Evolutionary conservation across 2,329 filamentous ascomycete genomes (phyloP).

Genomic region (Talaromyces sp.): DNA sequence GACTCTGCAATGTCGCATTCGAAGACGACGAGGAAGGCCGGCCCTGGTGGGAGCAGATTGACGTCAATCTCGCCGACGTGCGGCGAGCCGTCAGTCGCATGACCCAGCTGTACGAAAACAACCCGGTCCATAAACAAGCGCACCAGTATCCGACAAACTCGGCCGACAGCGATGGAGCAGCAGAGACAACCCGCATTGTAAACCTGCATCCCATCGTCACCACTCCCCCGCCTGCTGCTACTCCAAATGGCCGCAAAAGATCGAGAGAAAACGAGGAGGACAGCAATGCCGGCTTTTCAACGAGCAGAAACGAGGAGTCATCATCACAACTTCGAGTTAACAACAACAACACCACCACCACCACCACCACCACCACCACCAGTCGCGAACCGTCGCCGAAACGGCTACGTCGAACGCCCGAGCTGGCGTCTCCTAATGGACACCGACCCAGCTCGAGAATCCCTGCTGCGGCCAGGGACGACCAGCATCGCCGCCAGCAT

Average conservation of each 20-base stretch:
- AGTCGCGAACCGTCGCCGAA: constrained; percentile 28
- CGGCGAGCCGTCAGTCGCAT: constrained; percentile 70
- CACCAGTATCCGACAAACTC: constrained; percentile 38
- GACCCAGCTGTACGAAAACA: constrained; percentile 49
- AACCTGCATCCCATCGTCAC: constrained; percentile 26
- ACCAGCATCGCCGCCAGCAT: constrained; percentile 15
- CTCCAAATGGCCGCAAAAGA: constrained; percentile 31
- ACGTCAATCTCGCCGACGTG: constrained; percentile 66
- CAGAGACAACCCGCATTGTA: constrained; percentile 33
- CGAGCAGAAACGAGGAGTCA: constrained; percentile 2
- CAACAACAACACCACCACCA: constrained; percentile 1
- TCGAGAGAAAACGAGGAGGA: constrained; percentile 29
- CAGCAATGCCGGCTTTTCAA: not conserved
- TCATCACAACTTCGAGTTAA: constrained; percentile 7
- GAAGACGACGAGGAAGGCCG: constrained; percentile 66
- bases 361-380: not conserved
- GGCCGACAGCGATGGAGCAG: constrained; percentile 25
- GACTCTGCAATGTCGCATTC: constrained; percentile 67
- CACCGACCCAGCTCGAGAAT: constrained; percentile 10
- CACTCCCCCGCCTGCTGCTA: constrained; percentile 11
- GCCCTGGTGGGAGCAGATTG: constrained; percentile 82
- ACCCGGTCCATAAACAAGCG: constrained; percentile 37
- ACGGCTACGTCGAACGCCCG: constrained; percentile 27
- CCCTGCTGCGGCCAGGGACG: constrained; percentile 8
- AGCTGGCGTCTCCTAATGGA: constrained; percentile 7